Evolutionary conservation across 2,329 filamentous ascomycete genomes (phyloP), one percentile per base, ranked within the genome.

Genomic region (Colletotrichum endophyticum): DNA sequence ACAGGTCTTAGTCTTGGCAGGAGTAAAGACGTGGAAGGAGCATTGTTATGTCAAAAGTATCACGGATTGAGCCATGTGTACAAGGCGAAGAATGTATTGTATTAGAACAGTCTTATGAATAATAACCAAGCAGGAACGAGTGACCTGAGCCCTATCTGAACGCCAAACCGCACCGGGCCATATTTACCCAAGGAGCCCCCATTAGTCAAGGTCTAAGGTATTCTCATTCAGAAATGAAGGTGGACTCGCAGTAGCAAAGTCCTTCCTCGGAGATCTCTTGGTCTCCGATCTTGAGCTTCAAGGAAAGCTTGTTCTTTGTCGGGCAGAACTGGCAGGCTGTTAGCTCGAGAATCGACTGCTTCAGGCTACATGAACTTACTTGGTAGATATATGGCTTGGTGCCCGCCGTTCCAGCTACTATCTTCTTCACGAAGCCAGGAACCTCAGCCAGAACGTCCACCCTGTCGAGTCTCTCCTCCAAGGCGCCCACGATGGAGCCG

Each of bases 331-430:
- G 3, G 56, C 27, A 8, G 1, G 7, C 61, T 72, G 75, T 84
- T 81, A 84, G 82, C 32, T 22, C 1, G 44, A 8, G 19, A 53
- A 7, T 22, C 44, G 44, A 53, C 11, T 13, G 44, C n/a, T 53
- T 22, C n/a, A 53, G 44, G 1, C 44, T 22, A 53, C 44, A 4
- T 53, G 44, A 53, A 84, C 90, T 79, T 85, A 96, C 95, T 90
- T 98, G 97, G 87, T 98, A 99, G 81, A 99, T 99, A 85, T 98
- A 99, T 7, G 97, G 97, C 88, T 96, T 97, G 32, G 97, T 98
- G 78, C 97, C 97, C 5, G 94, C 95, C 15, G 96, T 95, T 79
- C 92, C 94, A 59, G 95, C 95, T 30, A 98, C 96, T 83, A 99
- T 95, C 80, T 93, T 93, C 91, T 99, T 99, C 85, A 99, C 94